Evolutionary conservation across 495 filamentous ascomycete species (phyloP).

Genomic region (Penicillium samsonianum): DNA sequence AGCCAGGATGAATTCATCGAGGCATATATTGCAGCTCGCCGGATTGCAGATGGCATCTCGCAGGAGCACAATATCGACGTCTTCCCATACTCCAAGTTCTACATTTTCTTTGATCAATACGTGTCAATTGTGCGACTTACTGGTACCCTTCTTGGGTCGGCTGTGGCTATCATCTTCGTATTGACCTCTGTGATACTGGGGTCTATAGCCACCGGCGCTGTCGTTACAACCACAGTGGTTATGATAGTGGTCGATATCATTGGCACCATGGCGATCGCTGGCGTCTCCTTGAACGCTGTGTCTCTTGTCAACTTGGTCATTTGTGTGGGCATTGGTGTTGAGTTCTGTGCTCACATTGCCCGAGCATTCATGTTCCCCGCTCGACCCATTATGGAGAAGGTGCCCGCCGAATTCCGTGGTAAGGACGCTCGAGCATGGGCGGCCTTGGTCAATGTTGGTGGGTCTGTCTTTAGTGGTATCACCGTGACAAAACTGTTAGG

Average conservation of each 20-base stretch:
- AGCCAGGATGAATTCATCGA: constrained; percentile 93
- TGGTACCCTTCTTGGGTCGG: constrained; percentile 74
- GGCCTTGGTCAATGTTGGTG: constrained; percentile 89
- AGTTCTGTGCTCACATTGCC: constrained; percentile 97
- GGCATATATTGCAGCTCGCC: constrained; percentile 84
- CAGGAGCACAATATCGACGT: constrained; percentile 68
- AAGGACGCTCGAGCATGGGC: constrained; percentile 87
- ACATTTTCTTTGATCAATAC: constrained; percentile 99
- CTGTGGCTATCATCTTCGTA: constrained; percentile 77
- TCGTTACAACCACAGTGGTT: constrained; percentile 79
- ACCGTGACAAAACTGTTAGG: constrained; percentile 93
- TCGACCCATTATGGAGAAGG: constrained; percentile 71
- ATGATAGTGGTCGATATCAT: constrained; percentile 97
- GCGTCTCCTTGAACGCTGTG: constrained; percentile 93
- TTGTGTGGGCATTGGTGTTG: constrained; percentile 91
- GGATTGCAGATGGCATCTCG: constrained; percentile 76
- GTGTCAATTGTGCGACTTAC: constrained; percentile 78
- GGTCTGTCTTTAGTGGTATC: constrained; percentile 92
- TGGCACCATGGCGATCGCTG: constrained; percentile 85
- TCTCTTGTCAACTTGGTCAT: constrained; percentile 97
- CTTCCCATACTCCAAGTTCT: constrained; percentile 95
- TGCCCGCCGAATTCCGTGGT: constrained; percentile 63
- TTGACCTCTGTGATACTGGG: constrained; percentile 79
- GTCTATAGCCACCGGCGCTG: constrained; percentile 75
- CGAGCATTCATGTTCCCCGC: constrained; percentile 94